Conservation (phyloP, 2,329 filamentous ascomycete genomes). For the Akanthomyces dipterigenus region DNA sequence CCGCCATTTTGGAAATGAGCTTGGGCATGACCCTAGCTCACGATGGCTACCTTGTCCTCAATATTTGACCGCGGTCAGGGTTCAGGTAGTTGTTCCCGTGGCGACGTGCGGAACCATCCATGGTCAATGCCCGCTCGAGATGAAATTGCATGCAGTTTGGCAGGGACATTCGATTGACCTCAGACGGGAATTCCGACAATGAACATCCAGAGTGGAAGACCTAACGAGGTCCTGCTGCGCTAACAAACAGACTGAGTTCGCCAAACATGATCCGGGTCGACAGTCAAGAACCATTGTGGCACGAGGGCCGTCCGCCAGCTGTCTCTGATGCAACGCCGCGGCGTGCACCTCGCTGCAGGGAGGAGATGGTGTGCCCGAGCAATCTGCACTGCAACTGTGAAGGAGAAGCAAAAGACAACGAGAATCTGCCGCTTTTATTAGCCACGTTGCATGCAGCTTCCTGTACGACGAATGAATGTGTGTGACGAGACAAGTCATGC, state of each 20-base stretch:
- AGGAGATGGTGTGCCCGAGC: background rate
- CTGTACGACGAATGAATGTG: background rate
- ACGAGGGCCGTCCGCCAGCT: background rate
- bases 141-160: conserved; percentile 5
- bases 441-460: conserved; percentile 8
- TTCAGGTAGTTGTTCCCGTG: background rate
- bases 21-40: background rate
- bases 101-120: conserved; percentile 1
- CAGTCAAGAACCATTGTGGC: background rate
- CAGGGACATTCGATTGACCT: background rate
- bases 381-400: background rate
- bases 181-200: background rate
- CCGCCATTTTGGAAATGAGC: conserved; percentile 8
- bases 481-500: background rate
- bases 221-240: background rate
- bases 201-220: background rate
- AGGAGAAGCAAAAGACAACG: background rate
- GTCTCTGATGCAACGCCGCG: background rate
- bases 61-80: background rate
- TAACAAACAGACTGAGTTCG: background rate
- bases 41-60: background rate
- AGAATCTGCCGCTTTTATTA: background rate
- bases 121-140: background rate
- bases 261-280: background rate
- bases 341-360: background rate